Base-by-base conservation (phyloP, 805 yeast genomes). In the Yamadazyma philogaea region DNA sequence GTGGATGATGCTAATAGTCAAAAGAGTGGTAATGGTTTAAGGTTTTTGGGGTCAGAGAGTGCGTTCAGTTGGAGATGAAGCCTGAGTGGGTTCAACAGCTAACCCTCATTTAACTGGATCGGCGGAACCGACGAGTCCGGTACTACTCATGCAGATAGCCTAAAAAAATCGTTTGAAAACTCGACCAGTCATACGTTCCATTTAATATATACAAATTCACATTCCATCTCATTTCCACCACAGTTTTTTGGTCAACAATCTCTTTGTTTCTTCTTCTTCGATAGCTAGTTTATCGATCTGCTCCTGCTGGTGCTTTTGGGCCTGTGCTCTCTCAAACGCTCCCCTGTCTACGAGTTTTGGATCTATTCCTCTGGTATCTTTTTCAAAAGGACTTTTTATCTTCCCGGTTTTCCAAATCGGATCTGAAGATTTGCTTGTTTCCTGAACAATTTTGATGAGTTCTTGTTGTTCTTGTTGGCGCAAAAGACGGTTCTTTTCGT, bases 341-440 rank as follows among this genome's bases (percentile, higher is more conserved):
- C 75, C 76, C 41, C 71, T 68, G 64, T 74, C 56, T 52, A 66
- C 59, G 56, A 60, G 45, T 54, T 61, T 52, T 45, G 72, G 65
- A 46, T 55, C 61, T 34, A 53, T 50, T 37, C 67, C 62, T 37
- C 70, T 49, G 16, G 67, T 59, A 36, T 76, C 73, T 44, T 51
- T 63, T 40, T 73, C 91, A 76, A 85, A 84, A 0, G 95, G 93
- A 1, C 83, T 75, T 34, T 69, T 65, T 30, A 86, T 74, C 1
- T 79, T 68, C 0, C 90, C 95, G 0, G 95, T 80, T 57, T 77
- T 82, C 95, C 95, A 86, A 37, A 85, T 79, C 0, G 95, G 95
- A 43, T 84, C 88, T 50, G 81, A 72, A 12, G 88, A 81, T 1
- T 75, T 71, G 2, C 87, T 63, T 0, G 93, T 84, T 47, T 74